Evolutionary conservation across 129 eudicot species (phyloP).

Genomic region (Gnaphalium uliginosum): DNA sequence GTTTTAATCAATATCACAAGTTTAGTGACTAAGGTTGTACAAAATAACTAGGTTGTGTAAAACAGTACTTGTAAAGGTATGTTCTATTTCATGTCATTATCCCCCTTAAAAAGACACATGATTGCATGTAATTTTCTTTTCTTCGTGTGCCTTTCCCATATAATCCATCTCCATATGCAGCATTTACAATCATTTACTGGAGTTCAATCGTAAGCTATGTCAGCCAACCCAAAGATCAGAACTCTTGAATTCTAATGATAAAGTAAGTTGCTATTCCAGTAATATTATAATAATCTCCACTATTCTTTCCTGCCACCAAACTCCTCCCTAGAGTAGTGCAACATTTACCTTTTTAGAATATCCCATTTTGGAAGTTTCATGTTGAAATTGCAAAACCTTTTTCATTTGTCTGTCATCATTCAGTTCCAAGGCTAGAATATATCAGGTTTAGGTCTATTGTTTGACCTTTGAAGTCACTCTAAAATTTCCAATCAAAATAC

Average conservation of each 20-base stretch:
- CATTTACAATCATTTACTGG: slow-evolving; percentile 66
- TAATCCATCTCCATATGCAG: slow-evolving; percentile 38
- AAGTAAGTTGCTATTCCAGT: slow-evolving; percentile 44
- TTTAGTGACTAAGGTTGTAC: not conserved
- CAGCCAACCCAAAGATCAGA: slow-evolving; percentile 41
- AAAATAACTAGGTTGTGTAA: too few species aligned
- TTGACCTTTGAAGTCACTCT: not conserved
- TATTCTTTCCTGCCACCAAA: not conserved
- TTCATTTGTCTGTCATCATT: not conserved
- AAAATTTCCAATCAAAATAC: not conserved
- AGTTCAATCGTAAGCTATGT: slow-evolving; percentile 50
- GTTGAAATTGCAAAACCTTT: too few species aligned
- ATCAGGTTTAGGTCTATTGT: not conserved
- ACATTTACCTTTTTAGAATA: not conserved
- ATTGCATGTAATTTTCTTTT: slow-evolving; percentile 3
- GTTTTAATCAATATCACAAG: too few species aligned
- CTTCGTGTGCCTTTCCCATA: not conserved
- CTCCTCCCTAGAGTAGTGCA: not conserved
- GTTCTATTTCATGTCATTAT: not conserved
- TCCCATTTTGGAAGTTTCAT: not conserved
- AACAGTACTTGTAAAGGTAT: not conserved
- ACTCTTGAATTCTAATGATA: slow-evolving; percentile 15
- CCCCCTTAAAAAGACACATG: not conserved
- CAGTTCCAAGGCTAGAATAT: not conserved
- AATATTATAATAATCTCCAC: not conserved